These are phyloP conservation scores for Coffea canephora DNA, from an alignment of 257 asterid genomes.

Conservation along the genomic window DNA sequence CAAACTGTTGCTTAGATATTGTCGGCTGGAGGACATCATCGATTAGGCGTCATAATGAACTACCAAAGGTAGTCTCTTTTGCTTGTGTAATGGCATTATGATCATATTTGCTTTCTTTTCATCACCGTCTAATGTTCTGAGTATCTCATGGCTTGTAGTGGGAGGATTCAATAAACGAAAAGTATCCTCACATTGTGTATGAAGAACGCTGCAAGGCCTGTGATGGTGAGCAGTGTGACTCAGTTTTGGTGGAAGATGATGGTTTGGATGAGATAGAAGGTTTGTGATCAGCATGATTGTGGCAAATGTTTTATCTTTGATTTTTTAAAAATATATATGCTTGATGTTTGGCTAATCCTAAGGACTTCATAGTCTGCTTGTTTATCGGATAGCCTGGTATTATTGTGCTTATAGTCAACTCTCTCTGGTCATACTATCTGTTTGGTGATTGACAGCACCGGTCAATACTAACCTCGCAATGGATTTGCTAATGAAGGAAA, in stretches of 20 bases:
- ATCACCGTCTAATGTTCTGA: conserved; percentile 6
- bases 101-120: conserved; percentile 7
- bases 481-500: neutral
- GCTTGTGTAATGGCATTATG: conserved; percentile 10
- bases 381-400: neutral
- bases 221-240: conserved; percentile 49
- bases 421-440: neutral
- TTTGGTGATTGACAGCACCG: neutral
- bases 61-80: conserved; percentile 68
- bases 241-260: conserved; percentile 37
- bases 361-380: neutral
- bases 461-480: too few species aligned
- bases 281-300: conserved; percentile 27
- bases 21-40: conserved; percentile 99
- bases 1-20: conserved; percentile 53
- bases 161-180: conserved; percentile 75
- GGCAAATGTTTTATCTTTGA: neutral
- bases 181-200: conserved; percentile 90
- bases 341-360: neutral
- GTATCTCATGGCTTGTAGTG: conserved; percentile 48
- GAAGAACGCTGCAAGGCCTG: conserved; percentile 93
- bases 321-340: too few species aligned
- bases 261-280: conserved; percentile 81
- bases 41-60: conserved; percentile 79
- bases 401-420: neutral